Conservation (phyloP, 2,329 filamentous ascomycete genomes). For the Beauveria medogensis region DNA sequence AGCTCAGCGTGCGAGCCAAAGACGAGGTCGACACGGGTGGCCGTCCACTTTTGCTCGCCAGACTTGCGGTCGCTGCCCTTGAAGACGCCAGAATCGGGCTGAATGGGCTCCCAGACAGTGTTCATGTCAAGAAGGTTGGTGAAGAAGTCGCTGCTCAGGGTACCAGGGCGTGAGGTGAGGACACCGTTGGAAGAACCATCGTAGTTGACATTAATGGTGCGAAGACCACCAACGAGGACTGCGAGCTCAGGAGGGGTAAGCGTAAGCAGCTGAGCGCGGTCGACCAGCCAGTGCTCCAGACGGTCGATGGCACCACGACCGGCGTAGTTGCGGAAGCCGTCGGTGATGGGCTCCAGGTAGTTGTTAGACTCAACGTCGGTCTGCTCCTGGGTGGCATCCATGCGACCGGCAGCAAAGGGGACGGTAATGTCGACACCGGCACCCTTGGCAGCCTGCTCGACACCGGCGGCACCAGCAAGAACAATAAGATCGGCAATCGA, state of each 20-base stretch:
- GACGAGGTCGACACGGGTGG: slow-evolving; percentile 59
- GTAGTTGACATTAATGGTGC: slow-evolving; percentile 61
- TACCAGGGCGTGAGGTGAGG: slow-evolving; percentile 58
- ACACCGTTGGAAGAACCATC: slow-evolving; percentile 61
- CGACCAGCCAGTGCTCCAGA: slow-evolving; percentile 63
- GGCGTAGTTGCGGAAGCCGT: slow-evolving; percentile 77
- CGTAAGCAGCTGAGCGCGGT: slow-evolving; percentile 62
- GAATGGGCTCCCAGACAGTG: slow-evolving; percentile 50
- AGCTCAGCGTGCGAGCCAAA: slow-evolving; percentile 70
- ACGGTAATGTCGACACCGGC: slow-evolving; percentile 45
- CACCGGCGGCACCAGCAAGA: slow-evolving; percentile 59
- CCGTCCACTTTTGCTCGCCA: slow-evolving; percentile 60
- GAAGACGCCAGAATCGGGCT: slow-evolving; percentile 44
- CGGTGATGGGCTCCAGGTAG: slow-evolving; percentile 60
- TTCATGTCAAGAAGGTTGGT: slow-evolving; percentile 65
- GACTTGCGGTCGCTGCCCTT: slow-evolving; percentile 58
- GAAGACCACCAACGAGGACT: slow-evolving; percentile 64
- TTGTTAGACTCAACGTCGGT: slow-evolving; percentile 58
- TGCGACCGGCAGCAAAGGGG: slow-evolving; percentile 66
- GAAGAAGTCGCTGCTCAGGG: slow-evolving; percentile 75
- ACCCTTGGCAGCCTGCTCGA: slow-evolving; percentile 60
- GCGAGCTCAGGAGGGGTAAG: slow-evolving; percentile 65
- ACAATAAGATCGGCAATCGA: slow-evolving; percentile 75
- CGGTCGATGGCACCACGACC: slow-evolving; percentile 50
- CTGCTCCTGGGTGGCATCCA: slow-evolving; percentile 62